Evolutionary conservation across 2,329 filamentous ascomycete genomes (phyloP), one percentile per base, ranked within the genome.

Genomic region (Beauveria varroae): DNA sequence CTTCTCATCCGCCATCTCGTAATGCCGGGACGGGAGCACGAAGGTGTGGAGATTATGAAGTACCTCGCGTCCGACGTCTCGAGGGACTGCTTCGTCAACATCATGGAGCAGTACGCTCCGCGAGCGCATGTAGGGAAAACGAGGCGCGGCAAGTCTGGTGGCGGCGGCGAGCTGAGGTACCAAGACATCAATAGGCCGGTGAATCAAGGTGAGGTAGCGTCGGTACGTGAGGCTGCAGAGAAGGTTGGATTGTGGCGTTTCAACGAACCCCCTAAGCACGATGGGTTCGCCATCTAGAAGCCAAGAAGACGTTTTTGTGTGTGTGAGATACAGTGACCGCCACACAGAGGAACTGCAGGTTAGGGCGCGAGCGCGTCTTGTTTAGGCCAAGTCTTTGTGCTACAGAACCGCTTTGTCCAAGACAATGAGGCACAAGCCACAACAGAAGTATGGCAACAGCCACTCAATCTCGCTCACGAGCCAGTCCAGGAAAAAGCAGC

Each of bases 71-170:
- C 82, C 30, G 83, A 91, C 57, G 80, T 96, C 2, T 90, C 88
- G 3, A 81, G 77, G 60, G 90, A 95, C 71, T 79, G 89, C 49
- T 93, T 93, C 73, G 83, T 95, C 63, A 88, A 96, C 70, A 87
- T 96, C 65, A 95, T 95, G 90, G 90, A 96, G 73, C 91, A 96
- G 74, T 95, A 95, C 69, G 86, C 86, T 64, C 90, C 90, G 0
- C 84, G 89, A 65, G 91, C 89, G 0, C 86, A 96, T 71, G 91
- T 96, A 1, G 91, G 91, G 3, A 93, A 91, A 75, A 76, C 78
- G 59, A 84, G 76, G 66, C 65, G 68, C 40, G 61, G 55, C 16
- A 73, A 65, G n/a, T 67, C 69, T 60, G 24, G 65, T 3, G 20
- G 65, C 3, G 30, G 28, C 41, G 41, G 43, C 28, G 75, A 82